Evolutionary conservation across 352 stramenopile species (phyloP).

Genomic region (Pythium coloratum): DNA sequence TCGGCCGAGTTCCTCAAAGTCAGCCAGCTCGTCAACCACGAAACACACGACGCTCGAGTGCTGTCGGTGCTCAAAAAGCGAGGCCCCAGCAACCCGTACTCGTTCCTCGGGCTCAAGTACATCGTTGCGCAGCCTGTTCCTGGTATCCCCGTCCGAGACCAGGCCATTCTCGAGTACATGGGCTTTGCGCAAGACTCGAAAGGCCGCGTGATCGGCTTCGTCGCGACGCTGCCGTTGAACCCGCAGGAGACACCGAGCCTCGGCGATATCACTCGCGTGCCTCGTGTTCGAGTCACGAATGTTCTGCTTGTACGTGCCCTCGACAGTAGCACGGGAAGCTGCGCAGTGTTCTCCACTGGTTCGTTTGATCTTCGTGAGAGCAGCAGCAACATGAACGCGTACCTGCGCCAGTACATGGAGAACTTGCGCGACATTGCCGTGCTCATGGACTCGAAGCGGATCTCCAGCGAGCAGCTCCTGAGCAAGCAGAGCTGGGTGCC

Average conservation of each 20-base stretch:
- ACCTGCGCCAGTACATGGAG: constrained; percentile 20
- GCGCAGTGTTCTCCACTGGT: constrained; percentile 10
- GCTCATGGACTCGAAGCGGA: constrained; percentile 25
- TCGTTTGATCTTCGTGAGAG: constrained; percentile 22
- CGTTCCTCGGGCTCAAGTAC: constrained; percentile 26
- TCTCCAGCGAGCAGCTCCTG: constrained; percentile 16
- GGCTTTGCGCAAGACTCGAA: constrained; percentile 22
- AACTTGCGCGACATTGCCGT: constrained; percentile 17
- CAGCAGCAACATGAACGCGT: constrained; percentile 23
- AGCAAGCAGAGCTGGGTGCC: constrained; percentile 49
- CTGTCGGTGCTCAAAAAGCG: constrained; percentile 7
- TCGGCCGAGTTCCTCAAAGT: constrained; percentile 17
- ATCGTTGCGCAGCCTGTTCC: constrained; percentile 10
- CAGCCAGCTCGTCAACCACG: constrained; percentile 16
- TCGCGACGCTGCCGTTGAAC: constrained; percentile 20
- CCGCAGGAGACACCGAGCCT: constrained; percentile 10
- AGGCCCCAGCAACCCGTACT: constrained; percentile 2
- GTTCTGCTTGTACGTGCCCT: constrained; percentile 11
- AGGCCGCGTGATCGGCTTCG: constrained; percentile 19
- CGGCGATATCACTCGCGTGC: constrained; percentile 9
- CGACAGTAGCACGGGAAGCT: background rate
- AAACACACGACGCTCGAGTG: constrained; percentile 18
- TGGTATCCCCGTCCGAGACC: constrained; percentile 11
- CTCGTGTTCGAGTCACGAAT: constrained; percentile 12
- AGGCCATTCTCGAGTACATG: constrained; percentile 23